Evolutionary conservation across 2,329 filamentous ascomycete species (phyloP), one percentile per base, ranked within the genome.

Genomic region (Paracoccidioides lutzii): DNA sequence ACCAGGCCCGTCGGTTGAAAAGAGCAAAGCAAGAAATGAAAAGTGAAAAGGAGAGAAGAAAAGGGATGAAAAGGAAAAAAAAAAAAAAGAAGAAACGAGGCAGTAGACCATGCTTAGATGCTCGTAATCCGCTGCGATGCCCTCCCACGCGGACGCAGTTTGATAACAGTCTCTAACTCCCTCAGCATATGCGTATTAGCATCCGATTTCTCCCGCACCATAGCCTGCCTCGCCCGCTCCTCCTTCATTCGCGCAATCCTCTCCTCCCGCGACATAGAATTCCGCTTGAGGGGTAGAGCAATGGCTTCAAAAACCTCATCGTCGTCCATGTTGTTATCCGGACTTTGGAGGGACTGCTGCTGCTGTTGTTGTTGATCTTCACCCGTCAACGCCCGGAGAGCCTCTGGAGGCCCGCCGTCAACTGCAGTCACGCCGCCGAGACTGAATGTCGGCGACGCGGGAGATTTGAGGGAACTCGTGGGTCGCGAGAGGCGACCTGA

Each of bases 251-350:
- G 91, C 45, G 79, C 78, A 63, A 97, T 86, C 45, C 93, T 83
- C 72, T 98, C 90, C 65, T 95, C 90, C 64, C 91, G 78, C 0
- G 87, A 88, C 61, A 96, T 75, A 15, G 73, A 75, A 63, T 82
- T 86, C 60, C 84, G 79, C 58, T 86, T 83, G 43, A 84, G 75
- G 2, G 85, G 86, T 57, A 88, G 76, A 1, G 90, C 89, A 41
- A 97, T 82, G 0, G 90, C 93, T 71, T 98, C 93, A 59, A 95
- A 97, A 0, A 98, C 81, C 65, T 95, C 87, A 54, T 86, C 83
- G 53, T 88, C 85, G 1, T 73, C 70, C 52, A 61, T 58, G 40
- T 68, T 65, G 45, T 63, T 64, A 46, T 64, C 65, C 15, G 61
- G 64, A 37, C 56, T 63, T 62, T 12, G 65, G 59, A 41, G 66